phyloP scores from a whole-genome alignment of 371 early-diverging fungal species.

The Mortierella sp. region DNA sequence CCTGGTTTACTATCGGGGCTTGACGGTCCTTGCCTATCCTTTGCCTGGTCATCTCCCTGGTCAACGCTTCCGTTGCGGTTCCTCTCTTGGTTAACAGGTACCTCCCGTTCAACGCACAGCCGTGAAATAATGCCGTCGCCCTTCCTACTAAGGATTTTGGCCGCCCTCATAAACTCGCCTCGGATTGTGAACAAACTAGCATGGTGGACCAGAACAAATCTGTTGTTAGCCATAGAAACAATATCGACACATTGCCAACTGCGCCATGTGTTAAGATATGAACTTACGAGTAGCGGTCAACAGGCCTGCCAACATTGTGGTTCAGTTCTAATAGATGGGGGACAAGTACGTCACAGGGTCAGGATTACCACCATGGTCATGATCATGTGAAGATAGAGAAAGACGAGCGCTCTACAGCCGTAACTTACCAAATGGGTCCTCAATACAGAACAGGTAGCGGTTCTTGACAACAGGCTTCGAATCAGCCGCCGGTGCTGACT shows the following conservation, averaged over 20 bases:
- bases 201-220: background rate
- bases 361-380: background rate
- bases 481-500: conserved; percentile 16
- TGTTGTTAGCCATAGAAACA: background rate
- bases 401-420: background rate
- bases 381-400: background rate
- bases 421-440: conserved; percentile 58
- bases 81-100: conserved; percentile 27
- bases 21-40: conserved; percentile 16
- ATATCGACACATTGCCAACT: background rate
- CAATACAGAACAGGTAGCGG: conserved; percentile 51
- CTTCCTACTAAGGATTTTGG: conserved; percentile 55
- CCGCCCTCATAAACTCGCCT: conserved; percentile 61
- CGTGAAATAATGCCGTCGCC: conserved; percentile 40
- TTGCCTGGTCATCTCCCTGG: conserved; percentile 26
- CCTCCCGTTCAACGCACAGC: conserved; percentile 45
- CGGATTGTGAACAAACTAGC: conserved; percentile 56
- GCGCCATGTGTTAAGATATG: too few species aligned
- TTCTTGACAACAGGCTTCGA: conserved; percentile 38
- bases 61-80: conserved; percentile 35
- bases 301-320: conserved; percentile 59
- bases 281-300: conserved; percentile 52
- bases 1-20: conserved; percentile 4
- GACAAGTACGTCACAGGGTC: background rate
- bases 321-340: conserved; percentile 39